A percentile compares a stretch with the other conserved stretches of the same genome.
These are phyloP conservation scores for Monosporascus sp. DNA, from an alignment of 2,329 filamentous ascomycete species.

Conservation along the genomic window DNA sequence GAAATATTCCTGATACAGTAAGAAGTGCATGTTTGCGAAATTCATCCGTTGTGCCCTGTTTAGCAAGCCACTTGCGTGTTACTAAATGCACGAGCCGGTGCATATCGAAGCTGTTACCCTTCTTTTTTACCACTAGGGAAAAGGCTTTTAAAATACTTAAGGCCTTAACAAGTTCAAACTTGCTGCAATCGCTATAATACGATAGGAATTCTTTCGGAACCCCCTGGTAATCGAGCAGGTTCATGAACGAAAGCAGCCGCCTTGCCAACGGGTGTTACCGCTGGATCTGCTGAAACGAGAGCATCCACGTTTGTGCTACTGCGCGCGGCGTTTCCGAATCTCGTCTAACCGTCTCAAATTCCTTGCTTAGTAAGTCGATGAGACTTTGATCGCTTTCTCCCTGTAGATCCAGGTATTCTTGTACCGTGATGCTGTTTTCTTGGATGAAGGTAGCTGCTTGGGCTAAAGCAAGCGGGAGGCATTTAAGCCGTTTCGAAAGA, in stretches of 20 bases:
- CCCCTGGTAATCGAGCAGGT: constrained; percentile 38
- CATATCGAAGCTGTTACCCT: constrained; percentile 31
- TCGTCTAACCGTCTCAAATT: constrained; percentile 27
- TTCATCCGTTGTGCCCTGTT: constrained; percentile 15
- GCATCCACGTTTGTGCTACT: constrained; percentile 25
- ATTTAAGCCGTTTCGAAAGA: constrained; percentile 24
- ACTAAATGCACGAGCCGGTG: constrained; percentile 36
- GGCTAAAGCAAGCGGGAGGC: constrained; percentile 28
- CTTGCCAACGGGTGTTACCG: constrained; percentile 28
- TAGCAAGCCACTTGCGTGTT: constrained; percentile 29
- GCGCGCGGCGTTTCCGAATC: constrained; percentile 30
- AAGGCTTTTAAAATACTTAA: constrained; percentile 29
- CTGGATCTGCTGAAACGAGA: constrained; percentile 30
- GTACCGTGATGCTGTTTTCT: constrained; percentile 19
- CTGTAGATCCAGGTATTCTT: constrained; percentile 34
- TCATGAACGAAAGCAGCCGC: constrained; percentile 39
- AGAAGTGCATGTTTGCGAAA: constrained; percentile 26
- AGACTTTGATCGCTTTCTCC: constrained; percentile 24
- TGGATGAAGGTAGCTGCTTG: constrained; percentile 31
- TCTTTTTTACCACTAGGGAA: constrained; percentile 27
- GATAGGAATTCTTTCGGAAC: constrained; percentile 8
- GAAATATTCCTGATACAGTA: constrained; percentile 21
- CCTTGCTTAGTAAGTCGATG: constrained; percentile 21
- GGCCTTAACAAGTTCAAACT: constrained; percentile 19
- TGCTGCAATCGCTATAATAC: constrained; percentile 28